phyloP scores from a whole-genome alignment of 495 filamentous ascomycete genomes.

The Darksidea phi region DNA sequence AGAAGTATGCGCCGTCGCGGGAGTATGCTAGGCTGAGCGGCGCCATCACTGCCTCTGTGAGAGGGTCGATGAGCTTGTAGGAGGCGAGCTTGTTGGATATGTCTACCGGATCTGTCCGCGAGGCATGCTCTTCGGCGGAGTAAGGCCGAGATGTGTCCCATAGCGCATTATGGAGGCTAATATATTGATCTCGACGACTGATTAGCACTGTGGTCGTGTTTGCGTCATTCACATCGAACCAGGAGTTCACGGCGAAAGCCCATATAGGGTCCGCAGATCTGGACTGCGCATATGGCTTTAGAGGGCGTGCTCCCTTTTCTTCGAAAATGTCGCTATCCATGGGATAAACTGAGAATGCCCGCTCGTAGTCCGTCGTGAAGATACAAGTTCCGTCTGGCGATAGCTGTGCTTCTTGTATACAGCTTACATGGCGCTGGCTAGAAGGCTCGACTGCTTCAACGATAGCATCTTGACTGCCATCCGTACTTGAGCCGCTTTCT shows the following conservation, averaged over 20 bases:
- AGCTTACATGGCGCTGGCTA: conserved; percentile 36
- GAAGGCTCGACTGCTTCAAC: neutral
- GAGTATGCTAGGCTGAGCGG: conserved; percentile 74
- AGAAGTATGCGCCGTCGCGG: conserved; percentile 56
- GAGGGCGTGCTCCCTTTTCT: conserved; percentile 48
- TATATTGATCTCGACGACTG: conserved; percentile 67
- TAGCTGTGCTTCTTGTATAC: conserved; percentile 56
- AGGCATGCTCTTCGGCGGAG: neutral
- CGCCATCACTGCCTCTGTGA: conserved; percentile 76
- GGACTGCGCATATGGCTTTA: conserved; percentile 63
- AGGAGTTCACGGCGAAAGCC: conserved; percentile 69
- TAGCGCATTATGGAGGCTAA: conserved; percentile 67
- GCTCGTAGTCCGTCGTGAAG: conserved; percentile 69
- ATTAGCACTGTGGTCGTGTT: conserved; percentile 67
- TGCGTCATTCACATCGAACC: conserved; percentile 64
- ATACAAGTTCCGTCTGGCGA: conserved; percentile 78
- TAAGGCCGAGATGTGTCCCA: conserved; percentile 1
- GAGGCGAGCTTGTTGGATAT: conserved; percentile 49
- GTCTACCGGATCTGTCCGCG: neutral
- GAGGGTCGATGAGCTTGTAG: conserved; percentile 70
- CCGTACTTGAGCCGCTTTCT: neutral
- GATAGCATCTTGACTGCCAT: neutral
- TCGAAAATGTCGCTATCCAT: conserved; percentile 64
- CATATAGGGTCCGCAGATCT: conserved; percentile 67
- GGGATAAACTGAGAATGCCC: conserved; percentile 65